Evolutionary conservation across 2,329 filamentous ascomycete species (phyloP).

Genomic region (Zymoseptoria crescenta): DNA sequence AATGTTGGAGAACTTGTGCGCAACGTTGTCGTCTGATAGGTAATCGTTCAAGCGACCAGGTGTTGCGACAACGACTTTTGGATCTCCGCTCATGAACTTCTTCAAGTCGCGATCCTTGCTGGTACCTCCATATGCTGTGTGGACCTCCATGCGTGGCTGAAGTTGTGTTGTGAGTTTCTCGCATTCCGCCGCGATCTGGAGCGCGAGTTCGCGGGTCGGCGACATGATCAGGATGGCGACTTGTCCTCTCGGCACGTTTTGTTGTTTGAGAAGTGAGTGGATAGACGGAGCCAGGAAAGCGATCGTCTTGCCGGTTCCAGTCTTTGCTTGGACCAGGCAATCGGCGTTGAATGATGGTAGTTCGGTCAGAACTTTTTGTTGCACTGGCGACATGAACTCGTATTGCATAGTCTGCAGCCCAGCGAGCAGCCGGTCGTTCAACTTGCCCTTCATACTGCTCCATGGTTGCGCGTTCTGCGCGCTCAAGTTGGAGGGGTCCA

Average conservation of each 20-base stretch:
- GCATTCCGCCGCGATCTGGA: conserved; percentile 62
- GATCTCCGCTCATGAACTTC: conserved; percentile 62
- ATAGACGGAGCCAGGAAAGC: conserved; percentile 84
- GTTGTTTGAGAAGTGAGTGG: conserved; percentile 70
- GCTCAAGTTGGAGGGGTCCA: conserved; percentile 6
- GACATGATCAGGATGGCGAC: conserved; percentile 80
- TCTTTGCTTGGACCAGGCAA: conserved; percentile 60
- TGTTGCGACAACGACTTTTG: conserved; percentile 79
- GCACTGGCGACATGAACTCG: conserved; percentile 45
- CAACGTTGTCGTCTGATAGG: conserved; percentile 56
- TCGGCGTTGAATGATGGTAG: conserved; percentile 44
- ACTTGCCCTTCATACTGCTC: conserved; percentile 18
- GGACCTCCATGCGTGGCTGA: conserved; percentile 71
- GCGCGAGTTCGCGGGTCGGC: conserved; percentile 61
- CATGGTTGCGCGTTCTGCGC: conserved; percentile 14
- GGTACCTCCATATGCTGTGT: conserved; percentile 58
- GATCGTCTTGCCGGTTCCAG: conserved; percentile 91
- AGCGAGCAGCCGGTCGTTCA: conserved; percentile 17
- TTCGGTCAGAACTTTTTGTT: conserved; percentile 46
- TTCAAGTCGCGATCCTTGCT: conserved; percentile 72
- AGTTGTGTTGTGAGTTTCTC: conserved; percentile 79
- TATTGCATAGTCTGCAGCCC: conserved; percentile 17
- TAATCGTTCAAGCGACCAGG: conserved; percentile 82
- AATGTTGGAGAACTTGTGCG: conserved; percentile 39
- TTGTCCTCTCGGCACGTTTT: conserved; percentile 60